Base-by-base conservation (phyloP, 768 basidiomycete genomes). In the Paxillus involutus region DNA sequence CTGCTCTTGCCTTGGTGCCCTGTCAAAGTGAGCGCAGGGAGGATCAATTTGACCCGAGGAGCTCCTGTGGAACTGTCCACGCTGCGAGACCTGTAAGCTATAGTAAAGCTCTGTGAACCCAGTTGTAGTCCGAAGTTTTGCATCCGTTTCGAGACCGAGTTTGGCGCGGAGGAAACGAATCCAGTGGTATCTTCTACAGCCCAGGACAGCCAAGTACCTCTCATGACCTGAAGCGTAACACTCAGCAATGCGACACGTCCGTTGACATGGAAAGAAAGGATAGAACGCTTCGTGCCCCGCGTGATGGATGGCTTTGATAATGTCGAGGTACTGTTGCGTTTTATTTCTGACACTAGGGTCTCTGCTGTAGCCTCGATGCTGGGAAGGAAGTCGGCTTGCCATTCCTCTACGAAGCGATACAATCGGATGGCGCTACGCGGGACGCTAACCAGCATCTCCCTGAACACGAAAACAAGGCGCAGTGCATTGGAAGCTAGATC, bases 201-300 rank as follows among this genome's bases (percentile, higher is more conserved):
- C 88, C 86, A 91, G 8, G 88, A 85, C 32, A 93, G 69, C 91
- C 91, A 94, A 1, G 90, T 93, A 17, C 89, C 90, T 56, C 86
- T 89, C 87, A 93, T 91, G 39, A 93, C 84, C 61, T 92, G 91
- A 6, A 94, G 77, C 4, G 82, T 81, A 9, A 91, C 74, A 24
- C 80, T 79, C 21, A 84, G 64, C 19, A 78, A 78, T 5, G 67
- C 62, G 9, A 91, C 52, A 26, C 77, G 75, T 5, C 79, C 75
- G 56, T 87, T 80, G 14, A 89, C 53, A 43, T 85, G 80, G 32
- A 83, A 58, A 8, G 69, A 65, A 49, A 33, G 55, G 6, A 57
- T 32, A 21, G 48, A 47, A 29, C 17, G 54, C 44, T 56, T 53
- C 3, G 58, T 19, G 46, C 45, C 51, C 55, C 12, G 61, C 6